phyloP scores from a whole-genome alignment of 2,329 filamentous ascomycete species.

The Chrysosphaeria jannelii region DNA sequence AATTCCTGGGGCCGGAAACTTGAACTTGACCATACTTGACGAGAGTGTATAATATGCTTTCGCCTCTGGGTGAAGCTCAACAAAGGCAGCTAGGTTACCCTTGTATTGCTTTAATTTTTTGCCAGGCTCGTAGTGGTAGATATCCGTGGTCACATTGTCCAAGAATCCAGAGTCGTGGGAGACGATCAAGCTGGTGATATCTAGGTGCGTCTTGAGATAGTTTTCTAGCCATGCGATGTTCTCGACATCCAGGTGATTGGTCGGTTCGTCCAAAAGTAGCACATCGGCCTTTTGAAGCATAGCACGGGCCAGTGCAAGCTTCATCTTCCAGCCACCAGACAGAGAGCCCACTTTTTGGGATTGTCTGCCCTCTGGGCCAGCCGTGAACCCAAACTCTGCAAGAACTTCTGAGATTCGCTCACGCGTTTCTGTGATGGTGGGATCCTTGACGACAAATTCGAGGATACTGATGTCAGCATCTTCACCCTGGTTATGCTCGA shows the following conservation, averaged over 20 bases:
- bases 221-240: slow-evolving; percentile 92
- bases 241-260: slow-evolving; percentile 87
- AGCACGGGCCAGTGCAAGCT: slow-evolving; percentile 77
- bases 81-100: slow-evolving; percentile 59
- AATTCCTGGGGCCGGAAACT: slow-evolving; percentile 89
- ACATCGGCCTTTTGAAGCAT: slow-evolving; percentile 97
- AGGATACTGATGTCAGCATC: slow-evolving; percentile 90
- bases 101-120: slow-evolving; percentile 83
- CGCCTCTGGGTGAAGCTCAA: slow-evolving; percentile 69
- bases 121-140: slow-evolving; percentile 86
- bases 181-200: slow-evolving; percentile 92
- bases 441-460: slow-evolving; percentile 75
- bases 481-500: slow-evolving; percentile 97
- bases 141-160: slow-evolving; percentile 91
- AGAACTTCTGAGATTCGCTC: slow-evolving; percentile 65
- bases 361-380: slow-evolving; percentile 69
- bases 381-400: slow-evolving; percentile 75
- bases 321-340: slow-evolving; percentile 99
- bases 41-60: slow-evolving; percentile 97
- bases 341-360: slow-evolving; percentile 73
- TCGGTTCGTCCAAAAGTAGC: slow-evolving; percentile 87
- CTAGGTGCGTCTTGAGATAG: slow-evolving; percentile 82
- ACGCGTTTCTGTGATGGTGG: slow-evolving; percentile 48
- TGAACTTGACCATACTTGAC: slow-evolving; percentile 71
- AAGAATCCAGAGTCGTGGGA: slow-evolving; percentile 96